Conservation (phyloP, 2,329 filamentous ascomycete species). For the Trichoderma hamatum region DNA sequence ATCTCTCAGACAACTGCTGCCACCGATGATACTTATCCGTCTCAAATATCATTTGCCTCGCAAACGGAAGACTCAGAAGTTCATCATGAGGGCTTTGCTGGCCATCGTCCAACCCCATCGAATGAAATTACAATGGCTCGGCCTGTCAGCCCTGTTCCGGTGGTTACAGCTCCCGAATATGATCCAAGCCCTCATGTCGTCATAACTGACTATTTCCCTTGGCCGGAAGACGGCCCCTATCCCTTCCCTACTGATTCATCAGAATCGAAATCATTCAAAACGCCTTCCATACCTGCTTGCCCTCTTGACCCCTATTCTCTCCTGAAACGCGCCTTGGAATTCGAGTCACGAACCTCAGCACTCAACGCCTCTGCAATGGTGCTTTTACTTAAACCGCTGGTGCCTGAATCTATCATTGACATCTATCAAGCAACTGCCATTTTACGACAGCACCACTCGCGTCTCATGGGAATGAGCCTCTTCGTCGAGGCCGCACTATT, state of each 20-base stretch:
- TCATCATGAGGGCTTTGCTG: slow-evolving; percentile 22
- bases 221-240: slow-evolving; percentile 60
- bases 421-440: slow-evolving; percentile 58
- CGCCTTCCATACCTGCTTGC: slow-evolving; percentile 31
- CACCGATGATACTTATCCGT: slow-evolving; percentile 40
- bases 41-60: slow-evolving; percentile 38
- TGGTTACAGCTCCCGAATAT: slow-evolving; percentile 39
- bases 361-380: slow-evolving; percentile 64
- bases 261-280: slow-evolving; percentile 19
- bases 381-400: slow-evolving; percentile 60
- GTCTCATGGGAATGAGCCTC: slow-evolving; percentile 61
- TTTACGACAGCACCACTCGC: slow-evolving; percentile 61
- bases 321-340: slow-evolving; percentile 56
- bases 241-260: slow-evolving; percentile 47
- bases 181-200: slow-evolving; percentile 49
- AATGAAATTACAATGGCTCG: slow-evolving; percentile 30
- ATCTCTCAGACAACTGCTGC: slow-evolving; percentile 52
- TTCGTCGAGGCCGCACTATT: slow-evolving; percentile 64
- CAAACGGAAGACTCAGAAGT: slow-evolving; percentile 37
- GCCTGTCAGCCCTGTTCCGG: slow-evolving; percentile 35
- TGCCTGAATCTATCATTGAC: slow-evolving; percentile 59
- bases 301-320: slow-evolving; percentile 61
- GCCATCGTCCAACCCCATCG: slow-evolving; percentile 25
- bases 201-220: slow-evolving; percentile 62
- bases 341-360: slow-evolving; percentile 59